Evolutionary conservation across 495 filamentous ascomycete genomes (phyloP).

Genomic region (Aspergillus affinis): DNA sequence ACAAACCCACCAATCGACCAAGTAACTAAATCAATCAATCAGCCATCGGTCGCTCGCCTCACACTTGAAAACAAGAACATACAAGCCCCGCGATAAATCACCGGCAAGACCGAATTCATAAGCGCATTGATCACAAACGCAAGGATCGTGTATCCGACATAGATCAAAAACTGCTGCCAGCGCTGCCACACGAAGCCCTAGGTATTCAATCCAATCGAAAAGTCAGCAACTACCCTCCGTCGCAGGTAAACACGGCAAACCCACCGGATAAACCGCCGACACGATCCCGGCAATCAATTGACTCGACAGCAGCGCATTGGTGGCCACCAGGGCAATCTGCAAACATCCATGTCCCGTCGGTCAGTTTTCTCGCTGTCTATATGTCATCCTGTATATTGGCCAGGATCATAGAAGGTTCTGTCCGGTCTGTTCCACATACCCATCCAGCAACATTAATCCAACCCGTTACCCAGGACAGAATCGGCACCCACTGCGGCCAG

Average conservation of each 20-base stretch:
- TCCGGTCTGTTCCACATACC: conserved; percentile 42
- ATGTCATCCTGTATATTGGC: no score
- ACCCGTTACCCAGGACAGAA: conserved; percentile 66
- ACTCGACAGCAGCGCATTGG: conserved; percentile 47
- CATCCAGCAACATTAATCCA: conserved; percentile 74
- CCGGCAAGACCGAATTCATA: conserved; percentile 59
- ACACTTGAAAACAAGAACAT: conserved; percentile 6
- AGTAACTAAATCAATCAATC: conserved; percentile 38
- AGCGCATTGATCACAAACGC: conserved; percentile 68
- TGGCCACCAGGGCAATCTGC: conserved; percentile 56
- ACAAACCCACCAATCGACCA: conserved; percentile 66
- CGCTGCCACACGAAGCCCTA: conserved; percentile 49
- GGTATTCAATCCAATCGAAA: neutral
- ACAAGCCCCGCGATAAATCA: conserved; percentile 56
- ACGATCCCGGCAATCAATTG: conserved; percentile 59
- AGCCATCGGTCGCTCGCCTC: conserved; percentile 4
- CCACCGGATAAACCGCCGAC: conserved; percentile 48
- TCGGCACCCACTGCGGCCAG: conserved; percentile 56
- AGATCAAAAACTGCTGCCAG: conserved; percentile 74
- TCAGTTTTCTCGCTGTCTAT: conserved; percentile 8
- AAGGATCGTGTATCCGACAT: conserved; percentile 59
- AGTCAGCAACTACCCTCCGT: conserved; percentile 5
- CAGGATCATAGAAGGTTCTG: neutral
- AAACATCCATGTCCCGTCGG: neutral
- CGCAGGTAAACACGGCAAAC: no score